Evolutionary conservation across 2,329 filamentous ascomycete species (phyloP).

Genomic region (Plectosphaerella cucumerina): DNA sequence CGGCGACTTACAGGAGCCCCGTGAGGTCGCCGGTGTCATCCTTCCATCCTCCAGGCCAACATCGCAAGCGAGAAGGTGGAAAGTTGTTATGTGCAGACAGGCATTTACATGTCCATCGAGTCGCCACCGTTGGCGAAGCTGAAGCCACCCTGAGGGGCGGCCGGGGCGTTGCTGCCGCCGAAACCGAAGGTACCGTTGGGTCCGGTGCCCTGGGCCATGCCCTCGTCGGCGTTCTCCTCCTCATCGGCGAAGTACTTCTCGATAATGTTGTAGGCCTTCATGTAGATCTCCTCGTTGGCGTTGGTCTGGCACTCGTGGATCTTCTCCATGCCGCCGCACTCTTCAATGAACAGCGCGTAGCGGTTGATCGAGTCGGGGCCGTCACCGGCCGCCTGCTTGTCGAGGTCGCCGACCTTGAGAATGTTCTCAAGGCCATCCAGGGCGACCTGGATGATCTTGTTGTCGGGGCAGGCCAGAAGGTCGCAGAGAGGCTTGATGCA

Average conservation of each 20-base stretch:
- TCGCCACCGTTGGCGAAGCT: constrained; percentile 78
- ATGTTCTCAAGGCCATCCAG: constrained; percentile 98
- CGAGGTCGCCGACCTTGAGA: constrained; percentile 97
- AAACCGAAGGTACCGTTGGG: constrained; percentile 76
- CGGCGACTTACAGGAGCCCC: background rate
- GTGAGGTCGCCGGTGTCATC: background rate
- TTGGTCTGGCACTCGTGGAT: constrained; percentile 99
- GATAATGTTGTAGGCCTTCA: constrained; percentile 99
- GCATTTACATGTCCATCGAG: constrained; percentile 60
- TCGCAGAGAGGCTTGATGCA: constrained; percentile 98
- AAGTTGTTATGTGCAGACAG: constrained; percentile 3
- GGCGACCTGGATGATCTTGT: constrained; percentile 99
- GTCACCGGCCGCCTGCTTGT: constrained; percentile 83
- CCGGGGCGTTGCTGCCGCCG: constrained; percentile 51
- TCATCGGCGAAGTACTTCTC: constrained; percentile 99
- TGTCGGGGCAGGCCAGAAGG: constrained; percentile 91
- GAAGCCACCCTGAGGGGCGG: constrained; percentile 71
- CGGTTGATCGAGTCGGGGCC: constrained; percentile 82
- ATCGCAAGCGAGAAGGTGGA: constrained; percentile 2
- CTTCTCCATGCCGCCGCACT: constrained; percentile 99
- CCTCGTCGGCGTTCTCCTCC: constrained; percentile 85
- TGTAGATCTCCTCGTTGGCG: constrained; percentile 99
- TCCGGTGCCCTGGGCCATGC: constrained; percentile 65
- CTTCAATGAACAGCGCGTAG: constrained; percentile 96
- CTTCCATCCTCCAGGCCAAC: background rate